A percentile compares a stretch with the other conserved stretches of the same genome.
Conservation (phyloP, 2,329 filamentous ascomycete genomes). For the Trichoderma endophyticum region DNA sequence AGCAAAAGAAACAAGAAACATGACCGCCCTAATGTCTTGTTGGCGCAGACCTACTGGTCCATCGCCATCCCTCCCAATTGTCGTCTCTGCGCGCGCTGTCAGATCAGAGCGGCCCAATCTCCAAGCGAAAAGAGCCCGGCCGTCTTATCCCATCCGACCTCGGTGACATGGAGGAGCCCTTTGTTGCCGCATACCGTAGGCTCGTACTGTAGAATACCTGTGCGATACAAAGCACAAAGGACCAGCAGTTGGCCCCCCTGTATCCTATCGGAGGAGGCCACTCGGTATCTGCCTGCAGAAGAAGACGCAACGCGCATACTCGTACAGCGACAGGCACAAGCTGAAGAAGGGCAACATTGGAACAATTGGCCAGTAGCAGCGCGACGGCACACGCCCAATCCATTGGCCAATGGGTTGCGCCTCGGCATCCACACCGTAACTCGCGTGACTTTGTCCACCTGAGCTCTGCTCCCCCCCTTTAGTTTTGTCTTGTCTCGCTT, state of each 20-base stretch:
- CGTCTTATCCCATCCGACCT: neutral
- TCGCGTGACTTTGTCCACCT: conserved; percentile 19
- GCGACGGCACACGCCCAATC: neutral
- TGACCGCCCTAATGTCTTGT: neutral
- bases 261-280: neutral
- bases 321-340: neutral
- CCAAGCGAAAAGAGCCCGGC: neutral
- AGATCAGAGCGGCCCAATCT: neutral
- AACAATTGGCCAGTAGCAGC: conserved; percentile 18
- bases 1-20: neutral
- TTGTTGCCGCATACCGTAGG: neutral
- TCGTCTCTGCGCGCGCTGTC: neutral
- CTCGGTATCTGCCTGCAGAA: neutral
- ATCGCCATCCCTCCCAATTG: neutral
- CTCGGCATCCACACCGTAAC: conserved; percentile 16
- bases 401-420: conserved; percentile 19
- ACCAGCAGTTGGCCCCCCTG: neutral
- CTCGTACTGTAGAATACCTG: neutral
- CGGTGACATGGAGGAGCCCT: neutral
- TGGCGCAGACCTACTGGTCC: conserved; percentile 7
- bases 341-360: neutral
- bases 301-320: neutral
- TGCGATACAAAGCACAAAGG: neutral
- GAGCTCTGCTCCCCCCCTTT: conserved; percentile 1
- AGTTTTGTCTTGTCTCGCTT: neutral